Evolutionary conservation across 768 basidiomycete genomes (phyloP), one percentile per base, ranked within the genome.

Genomic region (Hygrophorus russula): DNA sequence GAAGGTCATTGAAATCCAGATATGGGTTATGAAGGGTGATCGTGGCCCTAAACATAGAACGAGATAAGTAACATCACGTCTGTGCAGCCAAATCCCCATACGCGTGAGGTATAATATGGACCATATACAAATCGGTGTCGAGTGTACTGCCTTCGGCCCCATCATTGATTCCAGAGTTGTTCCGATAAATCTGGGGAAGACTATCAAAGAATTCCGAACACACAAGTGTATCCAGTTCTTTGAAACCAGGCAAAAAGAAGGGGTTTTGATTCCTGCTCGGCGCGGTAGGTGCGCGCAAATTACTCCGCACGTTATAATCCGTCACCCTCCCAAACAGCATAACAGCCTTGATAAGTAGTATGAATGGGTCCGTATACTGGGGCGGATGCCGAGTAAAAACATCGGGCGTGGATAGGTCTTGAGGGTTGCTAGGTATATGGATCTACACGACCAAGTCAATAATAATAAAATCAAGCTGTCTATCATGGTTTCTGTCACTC

Each of bases 11-110:
- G 55, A 89, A 81, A 57, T 90, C 78, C 46, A 90, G 67, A 59
- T 84, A 89, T 7, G 82, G 76, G 55, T 88, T 89, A 55, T 91
- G 88, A 41, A 91, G 70, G 4, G 89, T 89, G 49, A 91, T 91
- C 8, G 80, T 76, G 9, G 88, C 88, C n/a, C 87, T 90, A 55
- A 39, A 45, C 14, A 45, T n/a, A 34, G 30, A 11, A 48, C 47
- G 27, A 31, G 30, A 33, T 28, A 12, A 28, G 3, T 7, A 15
- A 19, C 10, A 39, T 40, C 29, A 7, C 29, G 18, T 39, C 44
- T 24, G 18, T 36, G 27, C 30, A 27, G 35, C 43, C n/a, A 30
- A 48, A 44, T 45, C 29, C 10, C 73, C 81, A 59, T 61, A 88
- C 86, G 88, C 87, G 56, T 91, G 81, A 14, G 88, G 88, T 47